Percentiles rank a stretch among this genome's conserved stretches.
These are phyloP conservation scores for Pseudozyma thailandica DNA, from an alignment of 1,284 basidiomycete species.

Conservation along the genomic window DNA sequence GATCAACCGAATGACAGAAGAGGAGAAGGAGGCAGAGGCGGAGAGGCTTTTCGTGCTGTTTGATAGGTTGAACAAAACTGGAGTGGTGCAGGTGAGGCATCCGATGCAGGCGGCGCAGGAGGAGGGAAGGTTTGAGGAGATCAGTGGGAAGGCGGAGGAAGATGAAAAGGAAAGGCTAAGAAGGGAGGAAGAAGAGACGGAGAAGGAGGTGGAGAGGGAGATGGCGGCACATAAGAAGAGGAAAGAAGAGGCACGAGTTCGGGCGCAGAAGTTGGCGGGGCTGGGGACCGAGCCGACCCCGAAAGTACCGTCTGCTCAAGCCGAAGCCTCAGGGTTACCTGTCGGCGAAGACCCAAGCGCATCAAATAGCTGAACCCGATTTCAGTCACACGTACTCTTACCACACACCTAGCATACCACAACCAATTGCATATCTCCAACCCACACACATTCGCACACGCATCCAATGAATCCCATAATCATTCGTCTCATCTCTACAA, in stretches of 20 bases:
- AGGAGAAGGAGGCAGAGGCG: constrained; percentile 59
- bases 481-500: constrained; percentile 4
- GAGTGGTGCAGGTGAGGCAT: constrained; percentile 52
- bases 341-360: no score
- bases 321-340: not conserved
- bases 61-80: constrained; percentile 55
- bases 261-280: constrained; percentile 21
- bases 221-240: constrained; percentile 35
- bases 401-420: not conserved
- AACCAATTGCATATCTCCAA: not conserved
- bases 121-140: constrained; percentile 47
- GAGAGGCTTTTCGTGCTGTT: constrained; percentile 60
- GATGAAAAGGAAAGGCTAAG: constrained; percentile 25
- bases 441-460: constrained; percentile 5
- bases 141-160: constrained; percentile 18
- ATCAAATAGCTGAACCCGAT: not conserved
- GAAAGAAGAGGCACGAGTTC: constrained; percentile 23
- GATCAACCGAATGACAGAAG: constrained; percentile 48
- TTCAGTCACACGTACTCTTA: no score
- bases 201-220: constrained; percentile 35
- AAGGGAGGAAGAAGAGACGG: constrained; percentile 43
- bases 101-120: constrained; percentile 43
- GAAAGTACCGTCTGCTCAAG: not conserved
- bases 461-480: not conserved
- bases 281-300: not conserved